Evolutionary conservation across 2,329 filamentous ascomycete species (phyloP), one percentile per base, ranked within the genome.

Genomic region (Trichoderma endophyticum): DNA sequence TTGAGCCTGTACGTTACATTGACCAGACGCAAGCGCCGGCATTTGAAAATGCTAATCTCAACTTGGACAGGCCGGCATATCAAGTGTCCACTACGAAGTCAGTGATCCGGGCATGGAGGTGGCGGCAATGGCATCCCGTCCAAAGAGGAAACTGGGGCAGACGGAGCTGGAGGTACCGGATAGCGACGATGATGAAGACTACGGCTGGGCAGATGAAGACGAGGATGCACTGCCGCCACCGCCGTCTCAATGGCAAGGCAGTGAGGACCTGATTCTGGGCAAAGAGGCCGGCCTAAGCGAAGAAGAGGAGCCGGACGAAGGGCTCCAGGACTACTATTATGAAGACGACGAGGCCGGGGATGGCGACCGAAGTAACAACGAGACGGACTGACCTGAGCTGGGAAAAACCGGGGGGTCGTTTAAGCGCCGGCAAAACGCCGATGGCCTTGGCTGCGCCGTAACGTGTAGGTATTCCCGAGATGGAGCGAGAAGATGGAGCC

Each of bases 181-280:
- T 73, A 91, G 88, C 74, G 89, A 90, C 57, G 87, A 86, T 34
- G 90, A 91, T 72, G 91, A 93, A 74, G 89, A 92, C 76, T 93
- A 93, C 77, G 91, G 90, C 15, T 94, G 91, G 91, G 87, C 87
- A 51, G 88, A 92, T 67, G 87, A 89, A 59, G 89, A 91, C 75
- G 90, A 91, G 71, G 86, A 87, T 70, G 85, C 86, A 65, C 82
- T 90, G 76, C 88, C 89, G 12, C 83, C 82, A 4, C 86, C 86
- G 80, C 89, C 89, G n/a, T 88, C 88, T 9, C 89, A 91, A 78
- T 91, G 88, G 88, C 89, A 91, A 80, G 89, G 89, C 24, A 91
- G 89, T 75, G 89, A 91, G 76, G 89, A 91, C 76, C 81, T 90
- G 59, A 81, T 91, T 43, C 82, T 90, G 5, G 85, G 85, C 63